Evolutionary conservation across 306 rosid species (phyloP), one percentile per base, ranked within the genome.

Genomic region (Castanea mollissima): DNA sequence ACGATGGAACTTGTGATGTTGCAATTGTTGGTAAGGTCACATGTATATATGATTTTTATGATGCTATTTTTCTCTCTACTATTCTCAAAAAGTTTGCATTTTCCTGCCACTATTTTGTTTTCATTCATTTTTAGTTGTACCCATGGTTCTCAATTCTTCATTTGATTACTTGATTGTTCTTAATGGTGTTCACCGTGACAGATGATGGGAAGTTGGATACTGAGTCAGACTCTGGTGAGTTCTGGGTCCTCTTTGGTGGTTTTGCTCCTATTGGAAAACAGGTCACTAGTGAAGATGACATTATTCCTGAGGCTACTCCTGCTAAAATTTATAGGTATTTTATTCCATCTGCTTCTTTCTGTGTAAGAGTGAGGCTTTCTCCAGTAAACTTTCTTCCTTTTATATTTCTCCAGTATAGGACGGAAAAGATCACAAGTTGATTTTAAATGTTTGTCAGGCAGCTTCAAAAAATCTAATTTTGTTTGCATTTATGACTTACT

Each of bases 121-220:
- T 58, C 70, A 78, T 69, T 65, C 80, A 54, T 27, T 6, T 67
- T n/a, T n/a, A 67, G 27, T 70, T 72, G n/a, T 76, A 77, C 27
- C 34, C 60, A 74, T 67, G 59, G 63, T 71, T 79, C 72, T 71
- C 15, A 49, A 12, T 49, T 81, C 34, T 60, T 70, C 58, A 31
- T 65, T 83, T 80, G 34, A 76, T 76, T 80, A 19, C 72, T 34
- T 34, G 20, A 32, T 67, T 67, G 49, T 16, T 34, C 51, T 21
- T 23, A 79, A 75, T 74, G 49, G 25, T 78, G 76, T 83, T 59
- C 63, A 19, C 56, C 57, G 34, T 86, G 78, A 79, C 85, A 93
- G 99, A 96, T 86, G 99, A 96, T 89, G 99, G 99, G 73, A 96
- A 96, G 90, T 84, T 96, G 77, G 99, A 96, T 76, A 96, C 99